phyloP scores from a whole-genome alignment of 306 rosid genomes.

The Malus sieversii region DNA sequence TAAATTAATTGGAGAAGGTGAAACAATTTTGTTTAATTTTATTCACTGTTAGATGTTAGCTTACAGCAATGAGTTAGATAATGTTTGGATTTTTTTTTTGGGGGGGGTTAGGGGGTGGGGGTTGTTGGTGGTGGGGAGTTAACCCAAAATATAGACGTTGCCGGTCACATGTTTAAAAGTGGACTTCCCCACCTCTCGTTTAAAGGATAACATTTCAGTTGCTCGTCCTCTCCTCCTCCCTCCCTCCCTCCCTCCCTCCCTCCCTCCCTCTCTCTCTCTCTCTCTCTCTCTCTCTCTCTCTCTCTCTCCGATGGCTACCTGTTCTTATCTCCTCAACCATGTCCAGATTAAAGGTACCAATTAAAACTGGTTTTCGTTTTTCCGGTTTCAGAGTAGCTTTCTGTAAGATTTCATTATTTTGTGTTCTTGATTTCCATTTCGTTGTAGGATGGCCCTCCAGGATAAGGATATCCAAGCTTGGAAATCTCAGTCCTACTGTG shows the following conservation, averaged over 20 bases:
- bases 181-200: conserved; percentile 1
- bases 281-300: not conserved
- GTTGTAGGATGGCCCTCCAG: conserved; percentile 21
- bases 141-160: no score
- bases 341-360: conserved; percentile 27
- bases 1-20: no score
- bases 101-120: no score
- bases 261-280: not conserved
- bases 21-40: no score
- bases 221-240: not conserved
- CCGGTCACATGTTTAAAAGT: not conserved
- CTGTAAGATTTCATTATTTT: not conserved
- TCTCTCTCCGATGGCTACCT: conserved; percentile 15
- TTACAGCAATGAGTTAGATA: no score
- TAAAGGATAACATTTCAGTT: not conserved
- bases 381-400: not conserved
- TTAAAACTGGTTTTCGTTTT: not conserved
- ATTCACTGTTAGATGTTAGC: no score
- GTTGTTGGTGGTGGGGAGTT: no score
- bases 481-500: conserved; percentile 16
- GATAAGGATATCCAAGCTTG: conserved; percentile 8
- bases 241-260: not conserved
- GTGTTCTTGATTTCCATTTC: not conserved
- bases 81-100: no score
- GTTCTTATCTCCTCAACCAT: conserved; percentile 21